Base-by-base conservation (phyloP, 805 yeast species). In the Yarrowia porcina region DNA sequence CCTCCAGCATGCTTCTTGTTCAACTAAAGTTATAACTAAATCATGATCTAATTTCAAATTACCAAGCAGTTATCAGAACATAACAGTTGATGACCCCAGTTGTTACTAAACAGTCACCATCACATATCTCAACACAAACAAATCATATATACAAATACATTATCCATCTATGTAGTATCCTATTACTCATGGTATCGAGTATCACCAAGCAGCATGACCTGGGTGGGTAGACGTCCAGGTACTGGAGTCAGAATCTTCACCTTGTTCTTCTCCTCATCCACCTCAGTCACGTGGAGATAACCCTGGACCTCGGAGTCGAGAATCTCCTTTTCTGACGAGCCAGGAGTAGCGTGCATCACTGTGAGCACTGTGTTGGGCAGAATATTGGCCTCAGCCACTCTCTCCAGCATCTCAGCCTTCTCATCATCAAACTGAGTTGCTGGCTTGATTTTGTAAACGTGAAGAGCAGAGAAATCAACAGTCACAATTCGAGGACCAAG, bases 401-500 rank as follows among this genome's bases (percentile, higher is more conserved):
- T 69, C 15, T 74, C 68, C 18, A 82, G 72, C 28, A 69, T 68
- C 25, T 69, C 71, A 32, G 73, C 72, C 64, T 69, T 78, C 65
- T 74, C 74, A n/a, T 54, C 57, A 17, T 63, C 66, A 13, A 59
- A 28, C 18, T 23, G 33, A n/a, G 61, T 62, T 12, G 64, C 15
- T 27, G 49, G 35, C 33, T 74, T 79, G 57, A 77, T 66, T 21
- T 73, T 54, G 76, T 83, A 86, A 1, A 90, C 83, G 1, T 80
- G 75, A 10, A 89, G 75, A 63, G 84, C 87, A 15, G 80, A 79
- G 63, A 81, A 77, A 69, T 85, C 90, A 2, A 86, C 84, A 21
- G 91, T 90, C 1, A 90, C 83, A 5, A 96, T 88, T 73, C 86
- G 92, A 2, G 99, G 98, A 18, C 96, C 87, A 61, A 94, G 78